These are phyloP conservation scores for Suillus cothurnatus DNA, from an alignment of 768 basidiomycete genomes.

Conservation along the genomic window DNA sequence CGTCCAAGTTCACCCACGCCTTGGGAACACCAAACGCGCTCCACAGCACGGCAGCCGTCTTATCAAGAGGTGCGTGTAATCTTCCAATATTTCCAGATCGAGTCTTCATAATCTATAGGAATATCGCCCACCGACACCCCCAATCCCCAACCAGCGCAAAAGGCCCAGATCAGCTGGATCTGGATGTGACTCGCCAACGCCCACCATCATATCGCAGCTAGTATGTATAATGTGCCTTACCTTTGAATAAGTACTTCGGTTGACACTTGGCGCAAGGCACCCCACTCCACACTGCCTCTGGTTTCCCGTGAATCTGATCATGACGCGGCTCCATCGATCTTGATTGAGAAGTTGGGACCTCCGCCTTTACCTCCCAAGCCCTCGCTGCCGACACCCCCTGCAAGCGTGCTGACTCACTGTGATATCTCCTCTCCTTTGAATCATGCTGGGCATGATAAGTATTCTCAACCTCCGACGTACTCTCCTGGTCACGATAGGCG, in stretches of 20 bases:
- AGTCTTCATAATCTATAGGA: slow-evolving; percentile 33
- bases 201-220: slow-evolving; percentile 25
- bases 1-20: slow-evolving; percentile 39
- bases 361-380: slow-evolving; percentile 28
- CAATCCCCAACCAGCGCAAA: slow-evolving; percentile 41
- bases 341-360: slow-evolving; percentile 22
- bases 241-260: slow-evolving; percentile 5
- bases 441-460: slow-evolving; percentile 18
- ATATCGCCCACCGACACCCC: slow-evolving; percentile 64
- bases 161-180: slow-evolving; percentile 34
- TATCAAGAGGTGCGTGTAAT: slow-evolving; percentile 26
- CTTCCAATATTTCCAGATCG: background rate
- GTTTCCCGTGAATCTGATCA: slow-evolving; percentile 23
- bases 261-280: slow-evolving; percentile 20
- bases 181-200: slow-evolving; percentile 37
- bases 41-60: slow-evolving; percentile 3
- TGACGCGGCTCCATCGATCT: slow-evolving; percentile 11
- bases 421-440: slow-evolving; percentile 18
- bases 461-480: slow-evolving; percentile 27
- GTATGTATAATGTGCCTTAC: slow-evolving; percentile 21
- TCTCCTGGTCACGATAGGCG: slow-evolving; percentile 33
- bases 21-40: slow-evolving; percentile 26
- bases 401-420: slow-evolving; percentile 28
- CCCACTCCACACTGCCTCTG: slow-evolving; percentile 27
- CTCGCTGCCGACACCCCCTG: slow-evolving; percentile 33